Evolutionary conservation across 2,329 filamentous ascomycete genomes (phyloP), one percentile per base, ranked within the genome.

Genomic region (Elsinoe necatrix): DNA sequence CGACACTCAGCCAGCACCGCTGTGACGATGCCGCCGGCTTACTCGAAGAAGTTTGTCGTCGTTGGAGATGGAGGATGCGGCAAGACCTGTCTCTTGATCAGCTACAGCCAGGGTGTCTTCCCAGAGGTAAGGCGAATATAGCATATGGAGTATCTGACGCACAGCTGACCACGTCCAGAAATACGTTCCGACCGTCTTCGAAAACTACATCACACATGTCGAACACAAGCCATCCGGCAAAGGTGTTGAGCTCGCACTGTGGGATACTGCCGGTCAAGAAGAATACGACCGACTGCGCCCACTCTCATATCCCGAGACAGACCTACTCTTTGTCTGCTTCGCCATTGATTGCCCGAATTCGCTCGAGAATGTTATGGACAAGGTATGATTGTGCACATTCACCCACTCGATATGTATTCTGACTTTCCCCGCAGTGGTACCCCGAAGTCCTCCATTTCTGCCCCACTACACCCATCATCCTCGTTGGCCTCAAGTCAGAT

Each of bases 141-240:
- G 39, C 12, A 14, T 27, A 39, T 23, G 21, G 35, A 2, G 14
- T 4, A 16, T 57, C 39, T 63, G 27, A 42, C 47, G 18, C 16
- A 20, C 1, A 18, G 43, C 59, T 65, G 56, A 67, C 55, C 20
- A 39, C 51, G 6, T 4, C 37, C 67, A 98, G 93, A 97, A 96
- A 97, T 98, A 98, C 67, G 93, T 98, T 39, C 93, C 93, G 3
- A 98, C 93, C 1, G 93, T 98, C 54, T 98, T 98, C 72, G 93
- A 98, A 70, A 98, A 98, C 78, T 98, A 98, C 81, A 97, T 98
- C 75, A 96, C 93, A 56, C 92, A 95, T 72, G 95, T 92, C 57
- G 87, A 85, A 59, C 93, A 98, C 74, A 83, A 84, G 62, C 82
- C 84, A 43, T 88, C 86, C 11, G 91, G 92, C 68, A 97, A 96